Evolutionary conservation across 306 rosid species (phyloP), one percentile per base, ranked within the genome.

Genomic region (Quillaja saponaria): DNA sequence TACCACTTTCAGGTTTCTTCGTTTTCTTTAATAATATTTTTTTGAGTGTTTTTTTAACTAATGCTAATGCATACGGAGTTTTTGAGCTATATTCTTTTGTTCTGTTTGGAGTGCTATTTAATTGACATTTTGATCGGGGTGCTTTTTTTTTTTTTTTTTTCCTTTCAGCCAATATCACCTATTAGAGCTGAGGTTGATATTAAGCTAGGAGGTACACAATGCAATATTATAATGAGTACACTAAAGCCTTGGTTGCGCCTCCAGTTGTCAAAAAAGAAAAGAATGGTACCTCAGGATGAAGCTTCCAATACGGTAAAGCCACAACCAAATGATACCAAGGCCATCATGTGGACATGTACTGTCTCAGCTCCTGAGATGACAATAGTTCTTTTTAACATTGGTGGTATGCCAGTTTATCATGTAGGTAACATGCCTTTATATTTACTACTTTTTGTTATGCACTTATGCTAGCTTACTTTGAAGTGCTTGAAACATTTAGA

Each of bases 291-390:
- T 56, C 78, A 50, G 72, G 90, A 87, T 55, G 90, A 83, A 72
- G 65, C 54, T 18, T 70, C 91, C 44, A 73, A 72, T 64, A 52
- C 46, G 58, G 75, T 64, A 55, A 94, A 80, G 83, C 81, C 78
- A 12, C 85, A 79, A 48, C 70, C 84, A 45, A 80, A 62, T 9
- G 91, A 87, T 71, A 65, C 72, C 77, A 83, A 90, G 73, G 58
- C 78, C 62, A 83, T 94, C 78, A 80, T 87, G 91, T 94, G 99
- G 99, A 87, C 97, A 15, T 94, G 91, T 78, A 83, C 92, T 55
- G 82, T 90, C 71, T 94, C 99, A 19, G 97, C 99, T 73, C 99
- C 99, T 66, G 99, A 94, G 81, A 87, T 89, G 95, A 94, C 96
- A 56, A 45, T 90, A 71, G 76, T 94, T 63, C 90, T 94, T 67